Conservation (phyloP, 495 filamentous ascomycete genomes). For the Penicillium coffeae region DNA sequence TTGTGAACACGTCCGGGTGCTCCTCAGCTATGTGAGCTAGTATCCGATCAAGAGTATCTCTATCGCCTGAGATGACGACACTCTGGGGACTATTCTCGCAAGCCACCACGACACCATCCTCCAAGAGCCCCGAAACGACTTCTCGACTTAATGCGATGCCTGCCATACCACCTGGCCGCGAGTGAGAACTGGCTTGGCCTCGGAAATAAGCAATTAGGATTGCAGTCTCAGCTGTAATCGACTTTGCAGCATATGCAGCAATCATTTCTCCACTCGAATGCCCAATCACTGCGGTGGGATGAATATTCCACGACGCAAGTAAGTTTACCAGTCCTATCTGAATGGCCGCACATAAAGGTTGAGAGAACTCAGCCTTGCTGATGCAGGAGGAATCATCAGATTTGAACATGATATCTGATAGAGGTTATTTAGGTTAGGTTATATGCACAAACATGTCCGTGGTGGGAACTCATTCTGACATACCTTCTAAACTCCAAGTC, state of each 20-base stretch:
- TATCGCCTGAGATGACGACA: slow-evolving; percentile 42
- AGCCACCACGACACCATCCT: slow-evolving; percentile 29
- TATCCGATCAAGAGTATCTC: slow-evolving; percentile 33
- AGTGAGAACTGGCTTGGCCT: slow-evolving; percentile 8
- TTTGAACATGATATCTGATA: slow-evolving; percentile 7
- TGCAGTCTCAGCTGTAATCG: slow-evolving; percentile 33
- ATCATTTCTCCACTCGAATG: slow-evolving; percentile 65
- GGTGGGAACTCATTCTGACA: neutral
- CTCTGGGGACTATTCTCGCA: slow-evolving; percentile 43
- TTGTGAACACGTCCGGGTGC: slow-evolving; percentile 17
- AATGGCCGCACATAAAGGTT: slow-evolving; percentile 44
- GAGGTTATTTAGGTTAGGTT: neutral
- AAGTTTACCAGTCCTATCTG: slow-evolving; percentile 50
- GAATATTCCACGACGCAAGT: slow-evolving; percentile 38
- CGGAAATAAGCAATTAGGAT: slow-evolving; percentile 38
- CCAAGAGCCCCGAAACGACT: slow-evolving; percentile 10
- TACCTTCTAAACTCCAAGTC: slow-evolving; percentile 4
- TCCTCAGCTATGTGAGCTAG: slow-evolving; percentile 25
- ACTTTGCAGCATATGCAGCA: slow-evolving; percentile 55
- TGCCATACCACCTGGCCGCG: slow-evolving; percentile 24
- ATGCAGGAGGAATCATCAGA: slow-evolving; percentile 3
- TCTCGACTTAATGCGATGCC: slow-evolving; percentile 36
- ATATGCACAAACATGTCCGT: too few relatives aligned
- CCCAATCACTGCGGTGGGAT: slow-evolving; percentile 50
- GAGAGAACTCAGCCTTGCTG: slow-evolving; percentile 26